Evolutionary conservation across 306 rosid genomes (phyloP), one percentile per base, ranked within the genome.

Genomic region (Trichosanthes truncata): DNA sequence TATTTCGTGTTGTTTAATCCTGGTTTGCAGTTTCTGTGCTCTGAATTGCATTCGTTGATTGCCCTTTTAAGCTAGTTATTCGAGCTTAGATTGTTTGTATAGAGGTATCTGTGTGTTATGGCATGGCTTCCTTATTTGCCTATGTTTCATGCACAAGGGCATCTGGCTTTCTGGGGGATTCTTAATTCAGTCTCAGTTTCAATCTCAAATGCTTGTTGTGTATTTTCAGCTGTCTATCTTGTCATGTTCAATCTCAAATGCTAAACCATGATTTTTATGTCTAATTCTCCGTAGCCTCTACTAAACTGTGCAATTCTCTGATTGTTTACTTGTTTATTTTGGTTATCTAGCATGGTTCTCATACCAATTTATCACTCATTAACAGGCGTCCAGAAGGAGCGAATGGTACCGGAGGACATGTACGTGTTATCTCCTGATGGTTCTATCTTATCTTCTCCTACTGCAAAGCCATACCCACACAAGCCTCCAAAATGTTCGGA

Each of bases 391-490:
- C 99, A 91, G 89, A 93, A 93, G 81, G 97, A 95, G 87, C 90
- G 99, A 82, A 92, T 95, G 97, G 89, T 90, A 69, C 90, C 97
- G 0, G 98, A 89, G 85, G 98, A 95, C 79, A 92, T 95, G 97
- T 95, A 91, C 68, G 89, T 95, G 80, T 49, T 95, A 66, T 83
- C 97, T 72, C 83, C 89, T 12, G 82, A 75, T 83, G 97, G 97
- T 61, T 71, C 91, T 53, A 38, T 92, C 84, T 80, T 95, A 90
- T 80, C 85, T 74, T 78, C 92, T 61, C 98, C 98, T 79, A 87
- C 92, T 71, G 90, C 95, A 5, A 92, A 95, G 81, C 96, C 97
- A 20, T 93, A 72, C 84, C 99, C 97, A 1, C 92, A 93, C 74
- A 93, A 86, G 87, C 97, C 97, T 87, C 99, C 97, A 23, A 95